phyloP scores from a whole-genome alignment of 1,284 basidiomycete species.

The Puccinia horiana region DNA sequence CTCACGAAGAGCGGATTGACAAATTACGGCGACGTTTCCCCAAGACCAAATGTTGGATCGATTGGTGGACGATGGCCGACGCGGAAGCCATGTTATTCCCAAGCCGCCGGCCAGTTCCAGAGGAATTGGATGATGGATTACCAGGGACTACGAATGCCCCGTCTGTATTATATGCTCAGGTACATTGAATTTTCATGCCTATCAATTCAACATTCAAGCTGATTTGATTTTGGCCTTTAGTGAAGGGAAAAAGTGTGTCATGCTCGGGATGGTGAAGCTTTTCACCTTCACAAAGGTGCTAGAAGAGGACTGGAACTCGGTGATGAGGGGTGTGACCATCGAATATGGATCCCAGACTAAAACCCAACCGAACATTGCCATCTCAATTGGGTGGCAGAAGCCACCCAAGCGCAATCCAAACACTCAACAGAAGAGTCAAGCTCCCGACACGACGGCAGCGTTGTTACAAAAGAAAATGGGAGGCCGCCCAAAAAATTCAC shows the following conservation, averaged over 20 bases:
- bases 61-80: constrained; percentile 10
- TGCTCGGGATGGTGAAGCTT: background rate
- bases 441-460: constrained; percentile 5
- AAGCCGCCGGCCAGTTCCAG: background rate
- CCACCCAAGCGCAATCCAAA: too few species aligned
- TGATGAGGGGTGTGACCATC: background rate
- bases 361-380: background rate
- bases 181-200: background rate
- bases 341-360: constrained; percentile 4
- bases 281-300: background rate
- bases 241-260: background rate
- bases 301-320: background rate
- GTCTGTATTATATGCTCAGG: constrained; percentile 20
- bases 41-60: constrained; percentile 3
- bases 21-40: background rate
- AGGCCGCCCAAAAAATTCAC: background rate
- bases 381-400: background rate
- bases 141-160: constrained; percentile 15
- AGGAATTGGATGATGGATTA: background rate
- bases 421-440: too few species aligned
- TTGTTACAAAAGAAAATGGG: too few species aligned
- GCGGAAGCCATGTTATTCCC: constrained; percentile 13
- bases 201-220: too few species aligned
- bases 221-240: background rate
- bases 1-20: background rate